Conservation (phyloP, 208 protist genomes). For the Trypanosoma theileri region DNA sequence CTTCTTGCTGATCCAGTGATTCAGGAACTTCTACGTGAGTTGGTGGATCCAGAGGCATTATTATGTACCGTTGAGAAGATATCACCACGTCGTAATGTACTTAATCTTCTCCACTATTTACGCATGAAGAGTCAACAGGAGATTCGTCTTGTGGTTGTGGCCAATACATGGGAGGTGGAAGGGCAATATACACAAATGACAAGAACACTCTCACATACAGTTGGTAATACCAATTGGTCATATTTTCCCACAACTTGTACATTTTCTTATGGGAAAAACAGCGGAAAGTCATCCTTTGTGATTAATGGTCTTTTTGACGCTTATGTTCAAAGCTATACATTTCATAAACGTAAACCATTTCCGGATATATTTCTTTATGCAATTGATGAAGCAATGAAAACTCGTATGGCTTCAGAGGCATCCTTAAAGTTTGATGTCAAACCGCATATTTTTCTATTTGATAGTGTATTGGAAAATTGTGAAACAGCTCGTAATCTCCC, state of each 20-base stretch:
- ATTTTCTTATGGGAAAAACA: constrained; percentile 48
- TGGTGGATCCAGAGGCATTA: constrained; percentile 69
- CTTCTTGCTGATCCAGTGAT: constrained; percentile 64
- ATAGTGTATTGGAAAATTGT: constrained; percentile 64
- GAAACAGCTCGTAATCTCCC: constrained; percentile 54
- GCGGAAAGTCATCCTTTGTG: constrained; percentile 43
- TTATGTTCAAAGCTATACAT: constrained; percentile 69
- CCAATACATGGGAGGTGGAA: constrained; percentile 77
- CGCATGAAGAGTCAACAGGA: constrained; percentile 75
- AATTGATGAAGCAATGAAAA: constrained; percentile 45
- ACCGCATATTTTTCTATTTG: constrained; percentile 81
- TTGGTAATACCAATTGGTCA: constrained; percentile 42
- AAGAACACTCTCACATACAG: constrained; percentile 34
- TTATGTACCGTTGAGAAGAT: constrained; percentile 77
- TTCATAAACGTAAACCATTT: constrained; percentile 78
- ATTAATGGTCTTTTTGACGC: constrained; percentile 77
- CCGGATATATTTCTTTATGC: constrained; percentile 77
- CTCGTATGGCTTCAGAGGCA: constrained; percentile 54
- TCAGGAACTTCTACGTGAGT: constrained; percentile 58
- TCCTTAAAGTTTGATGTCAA: constrained; percentile 61
- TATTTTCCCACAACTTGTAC: constrained; percentile 57
- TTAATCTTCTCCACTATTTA: constrained; percentile 79
- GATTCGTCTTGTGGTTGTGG: constrained; percentile 71
- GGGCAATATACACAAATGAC: constrained; percentile 76
- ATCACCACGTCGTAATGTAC: constrained; percentile 74